phyloP scores from a whole-genome alignment of 306 rosid genomes.

The Hippophae tibetana region DNA sequence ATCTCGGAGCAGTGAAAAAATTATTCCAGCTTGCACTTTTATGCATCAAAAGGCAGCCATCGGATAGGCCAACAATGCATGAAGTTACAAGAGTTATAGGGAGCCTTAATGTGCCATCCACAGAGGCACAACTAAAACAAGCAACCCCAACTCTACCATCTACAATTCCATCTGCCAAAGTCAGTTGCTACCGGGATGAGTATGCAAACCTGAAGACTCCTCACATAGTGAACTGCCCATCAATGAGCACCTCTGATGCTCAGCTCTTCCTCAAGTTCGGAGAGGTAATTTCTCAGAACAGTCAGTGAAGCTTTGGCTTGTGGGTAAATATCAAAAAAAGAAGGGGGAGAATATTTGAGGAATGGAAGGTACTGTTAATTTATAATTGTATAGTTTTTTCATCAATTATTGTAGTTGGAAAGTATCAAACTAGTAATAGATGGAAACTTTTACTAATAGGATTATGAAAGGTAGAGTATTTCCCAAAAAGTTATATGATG shows the following conservation, averaged over 20 bases:
- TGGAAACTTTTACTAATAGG: too few species aligned
- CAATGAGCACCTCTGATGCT: conserved; percentile 88
- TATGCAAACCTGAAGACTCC: conserved; percentile 75
- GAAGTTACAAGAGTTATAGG: conserved; percentile 70
- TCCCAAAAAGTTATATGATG: too few species aligned
- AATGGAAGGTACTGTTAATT: too few species aligned
- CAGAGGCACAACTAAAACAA: conserved; percentile 25
- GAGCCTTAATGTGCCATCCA: conserved; percentile 35
- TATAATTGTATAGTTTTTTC: too few species aligned
- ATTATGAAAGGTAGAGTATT: too few species aligned
- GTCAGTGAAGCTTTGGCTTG: conserved; percentile 29
- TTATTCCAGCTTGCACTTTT: conserved; percentile 77
- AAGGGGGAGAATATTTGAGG: too few species aligned
- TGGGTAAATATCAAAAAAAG: not conserved
- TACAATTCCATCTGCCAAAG: conserved; percentile 35
- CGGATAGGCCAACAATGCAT: conserved; percentile 81
- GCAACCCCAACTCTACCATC: conserved; percentile 12
- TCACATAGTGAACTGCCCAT: conserved; percentile 60
- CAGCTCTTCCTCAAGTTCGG: conserved; percentile 86
- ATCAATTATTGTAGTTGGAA: too few species aligned
- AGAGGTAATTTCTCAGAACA: conserved; percentile 86
- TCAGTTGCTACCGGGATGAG: conserved; percentile 63
- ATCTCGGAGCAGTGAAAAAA: conserved; percentile 73
- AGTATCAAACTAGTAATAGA: too few species aligned
- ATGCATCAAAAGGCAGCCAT: conserved; percentile 72